A percentile compares a stretch with the other conserved stretches of the same genome.
Conservation (phyloP, 140 eudicot species). For the Anethum foeniculum region DNA sequence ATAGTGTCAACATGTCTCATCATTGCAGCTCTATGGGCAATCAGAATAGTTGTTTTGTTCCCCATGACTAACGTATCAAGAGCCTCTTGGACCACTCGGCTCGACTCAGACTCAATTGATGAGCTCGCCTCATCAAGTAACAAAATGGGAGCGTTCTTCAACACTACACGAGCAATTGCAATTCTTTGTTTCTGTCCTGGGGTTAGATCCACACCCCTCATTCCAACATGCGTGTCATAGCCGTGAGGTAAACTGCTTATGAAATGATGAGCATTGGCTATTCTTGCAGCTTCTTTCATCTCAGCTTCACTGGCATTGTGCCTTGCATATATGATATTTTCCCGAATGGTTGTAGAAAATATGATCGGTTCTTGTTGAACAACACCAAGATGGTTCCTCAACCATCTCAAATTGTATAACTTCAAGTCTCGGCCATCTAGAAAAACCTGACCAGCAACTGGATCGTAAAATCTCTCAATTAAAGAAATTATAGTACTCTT, state of each 20-base stretch:
- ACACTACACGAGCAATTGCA: conserved; percentile 89
- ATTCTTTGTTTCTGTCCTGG: conserved; percentile 70
- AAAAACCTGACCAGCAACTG: conserved; percentile 84
- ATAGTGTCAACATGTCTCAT: conserved; percentile 95
- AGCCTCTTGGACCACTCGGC: conserved; percentile 95
- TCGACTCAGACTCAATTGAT: conserved; percentile 85
- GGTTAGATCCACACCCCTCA: conserved; percentile 30
- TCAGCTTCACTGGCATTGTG: conserved; percentile 45
- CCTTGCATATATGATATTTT: conserved; percentile 47
- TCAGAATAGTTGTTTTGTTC: conserved; percentile 80
- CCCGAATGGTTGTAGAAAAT: conserved; percentile 64
- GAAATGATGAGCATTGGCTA: conserved; percentile 33
- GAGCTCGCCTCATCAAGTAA: conserved; percentile 95
- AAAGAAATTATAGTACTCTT: conserved; percentile 89
- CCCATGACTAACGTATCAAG: conserved; percentile 93
- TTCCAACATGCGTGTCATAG: conserved; percentile 30
- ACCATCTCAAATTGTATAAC: conserved; percentile 78
- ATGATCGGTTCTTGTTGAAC: conserved; percentile 96
- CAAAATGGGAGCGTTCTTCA: conserved; percentile 88
- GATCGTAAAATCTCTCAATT: conserved; percentile 85
- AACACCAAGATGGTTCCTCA: conserved; percentile 86
- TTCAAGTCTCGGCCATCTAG: conserved; percentile 82
- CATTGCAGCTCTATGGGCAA: conserved; percentile 97
- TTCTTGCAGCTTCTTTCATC: conserved; percentile 33
- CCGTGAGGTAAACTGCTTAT: conserved; percentile 29